phyloP scores from a whole-genome alignment of 352 stramenopile genomes.

The Globisporangium viniferum region DNA sequence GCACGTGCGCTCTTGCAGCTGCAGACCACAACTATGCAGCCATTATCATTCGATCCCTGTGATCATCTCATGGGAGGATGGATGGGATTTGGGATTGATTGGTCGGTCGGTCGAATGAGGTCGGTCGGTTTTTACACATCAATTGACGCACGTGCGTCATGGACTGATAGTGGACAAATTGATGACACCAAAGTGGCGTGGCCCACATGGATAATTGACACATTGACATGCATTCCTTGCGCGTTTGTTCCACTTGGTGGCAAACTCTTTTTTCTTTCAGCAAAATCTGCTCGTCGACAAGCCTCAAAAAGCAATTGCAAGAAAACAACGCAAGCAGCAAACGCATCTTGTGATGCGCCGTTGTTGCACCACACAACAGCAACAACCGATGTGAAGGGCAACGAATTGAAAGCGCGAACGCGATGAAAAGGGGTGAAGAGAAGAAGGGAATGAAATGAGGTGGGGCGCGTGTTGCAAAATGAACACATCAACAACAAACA shows the following conservation, averaged over 20 bases:
- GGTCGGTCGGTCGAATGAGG: not conserved
- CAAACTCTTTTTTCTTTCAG: not conserved
- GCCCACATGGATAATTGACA: constrained; percentile 8
- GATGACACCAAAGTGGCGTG: not conserved
- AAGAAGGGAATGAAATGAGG: not conserved
- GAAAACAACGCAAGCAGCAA: not conserved
- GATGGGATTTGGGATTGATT: not conserved
- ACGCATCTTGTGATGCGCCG: not conserved
- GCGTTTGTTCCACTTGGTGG: not conserved
- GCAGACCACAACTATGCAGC: not conserved
- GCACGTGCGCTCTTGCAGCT: not conserved
- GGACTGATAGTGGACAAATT: too few relatives aligned
- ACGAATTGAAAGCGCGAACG: not conserved
- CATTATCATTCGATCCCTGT: not conserved
- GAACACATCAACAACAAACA: too few relatives aligned
- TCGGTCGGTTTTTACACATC: not conserved
- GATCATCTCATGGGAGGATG: not conserved
- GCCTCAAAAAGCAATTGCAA: not conserved
- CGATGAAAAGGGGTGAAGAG: not conserved
- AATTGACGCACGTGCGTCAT: not conserved
- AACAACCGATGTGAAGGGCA: not conserved
- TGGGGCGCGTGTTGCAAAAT: not conserved
- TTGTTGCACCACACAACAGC: not conserved
- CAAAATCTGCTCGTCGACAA: not conserved
- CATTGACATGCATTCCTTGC: constrained; percentile 2